Evolutionary conservation across 164 flowering plant genomes (phyloP).

Genomic region (Magnolia officinalis): DNA sequence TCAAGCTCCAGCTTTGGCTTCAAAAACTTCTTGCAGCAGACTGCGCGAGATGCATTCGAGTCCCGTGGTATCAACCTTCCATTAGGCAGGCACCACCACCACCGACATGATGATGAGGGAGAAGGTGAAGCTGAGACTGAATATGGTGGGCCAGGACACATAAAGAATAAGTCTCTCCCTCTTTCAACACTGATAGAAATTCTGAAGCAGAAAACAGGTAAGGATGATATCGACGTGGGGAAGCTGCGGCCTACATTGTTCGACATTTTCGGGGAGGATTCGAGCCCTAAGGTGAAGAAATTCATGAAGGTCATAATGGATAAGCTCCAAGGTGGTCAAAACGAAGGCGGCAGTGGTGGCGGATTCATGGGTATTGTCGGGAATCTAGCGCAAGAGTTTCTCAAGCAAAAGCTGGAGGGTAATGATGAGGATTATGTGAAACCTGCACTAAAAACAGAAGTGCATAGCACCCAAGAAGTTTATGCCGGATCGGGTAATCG

Average conservation of each 20-base stretch:
- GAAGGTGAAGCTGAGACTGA: slow-evolving; percentile 17
- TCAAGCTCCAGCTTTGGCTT: slow-evolving; percentile 49
- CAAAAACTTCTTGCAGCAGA: slow-evolving; percentile 49
- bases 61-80: slow-evolving; percentile 74
- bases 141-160: slow-evolving; percentile 24
- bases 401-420: slow-evolving; percentile 75
- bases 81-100: slow-evolving; percentile 22
- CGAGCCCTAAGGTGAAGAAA: slow-evolving; percentile 96
- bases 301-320: slow-evolving; percentile 74
- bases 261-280: slow-evolving; percentile 80
- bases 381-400: slow-evolving; percentile 62
- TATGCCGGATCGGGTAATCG: slow-evolving; percentile 59
- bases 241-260: slow-evolving; percentile 76
- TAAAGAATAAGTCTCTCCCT: slow-evolving; percentile 70
- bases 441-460: slow-evolving; percentile 65
- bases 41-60: slow-evolving; percentile 52
- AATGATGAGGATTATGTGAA: slow-evolving; percentile 62
- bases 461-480: slow-evolving; percentile 62
- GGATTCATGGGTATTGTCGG: slow-evolving; percentile 77
- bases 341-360: slow-evolving; percentile 39
- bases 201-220: slow-evolving; percentile 90
- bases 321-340: slow-evolving; percentile 47
- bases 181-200: slow-evolving; percentile 80
- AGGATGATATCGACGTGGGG: slow-evolving; percentile 91
- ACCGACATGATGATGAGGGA: slow-evolving; percentile 24